Conservation (phyloP, 2,329 filamentous ascomycete species). For the Oidium heveae region DNA sequence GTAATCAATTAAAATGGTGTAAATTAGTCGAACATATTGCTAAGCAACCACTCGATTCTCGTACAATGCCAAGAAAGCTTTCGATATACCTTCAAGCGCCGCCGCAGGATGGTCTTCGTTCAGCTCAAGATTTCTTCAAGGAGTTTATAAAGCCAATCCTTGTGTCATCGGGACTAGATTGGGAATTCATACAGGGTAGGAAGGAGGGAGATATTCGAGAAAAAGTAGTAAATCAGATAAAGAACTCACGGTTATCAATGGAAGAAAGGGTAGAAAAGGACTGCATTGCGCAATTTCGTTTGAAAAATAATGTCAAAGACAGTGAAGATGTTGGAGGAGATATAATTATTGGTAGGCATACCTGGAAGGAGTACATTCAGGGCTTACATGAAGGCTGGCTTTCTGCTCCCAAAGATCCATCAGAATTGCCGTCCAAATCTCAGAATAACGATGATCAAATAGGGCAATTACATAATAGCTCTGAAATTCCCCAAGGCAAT, state of each 20-base stretch:
- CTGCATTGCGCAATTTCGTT: slow-evolving; percentile 35
- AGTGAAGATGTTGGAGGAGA: slow-evolving; percentile 59
- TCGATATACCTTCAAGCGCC: slow-evolving; percentile 70
- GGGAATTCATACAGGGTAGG: slow-evolving; percentile 83
- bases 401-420: slow-evolving; percentile 48
- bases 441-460: slow-evolving; percentile 5
- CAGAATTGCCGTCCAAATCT: slow-evolving; percentile 4
- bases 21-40: slow-evolving; percentile 65
- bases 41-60: slow-evolving; percentile 44
- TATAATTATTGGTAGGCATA: slow-evolving; percentile 67
- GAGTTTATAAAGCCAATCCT: slow-evolving; percentile 89
- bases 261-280: slow-evolving; percentile 20
- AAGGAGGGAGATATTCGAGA: slow-evolving; percentile 82
- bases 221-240: slow-evolving; percentile 63
- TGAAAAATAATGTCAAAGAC: slow-evolving; percentile 39
- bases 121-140: slow-evolving; percentile 83
- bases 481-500: background rate
- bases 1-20: slow-evolving; percentile 66
- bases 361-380: slow-evolving; percentile 93
- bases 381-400: slow-evolving; percentile 93
- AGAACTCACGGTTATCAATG: slow-evolving; percentile 32
- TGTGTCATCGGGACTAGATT: slow-evolving; percentile 73
- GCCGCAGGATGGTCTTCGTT: slow-evolving; percentile 60
- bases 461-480: slow-evolving; percentile 5
- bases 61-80: slow-evolving; percentile 55